Percentiles rank a stretch among this genome's conserved stretches.
These are phyloP conservation scores for Boechera retrofracta DNA, from an alignment of 345 rosid genomes.

Conservation along the genomic window DNA sequence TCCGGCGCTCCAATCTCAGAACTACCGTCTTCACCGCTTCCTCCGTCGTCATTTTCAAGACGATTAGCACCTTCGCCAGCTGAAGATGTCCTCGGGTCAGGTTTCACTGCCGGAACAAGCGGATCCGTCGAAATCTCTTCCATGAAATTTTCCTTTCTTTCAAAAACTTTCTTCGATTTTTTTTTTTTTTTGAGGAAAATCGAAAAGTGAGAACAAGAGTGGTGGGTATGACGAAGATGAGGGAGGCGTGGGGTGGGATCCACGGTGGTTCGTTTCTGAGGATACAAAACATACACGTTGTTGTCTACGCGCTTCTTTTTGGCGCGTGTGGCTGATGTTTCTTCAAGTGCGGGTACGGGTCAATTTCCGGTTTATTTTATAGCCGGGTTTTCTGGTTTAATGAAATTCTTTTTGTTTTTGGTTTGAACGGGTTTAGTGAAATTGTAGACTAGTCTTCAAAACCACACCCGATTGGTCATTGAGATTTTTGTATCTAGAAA, in stretches of 20 bases:
- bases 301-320: conserved; percentile 30
- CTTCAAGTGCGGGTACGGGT: not conserved
- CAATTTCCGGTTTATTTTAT: not conserved
- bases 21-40: conserved; percentile 7
- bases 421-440: not conserved
- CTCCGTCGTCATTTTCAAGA: conserved; percentile 38
- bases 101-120: conserved; percentile 68
- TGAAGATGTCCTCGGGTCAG: conserved; percentile 45
- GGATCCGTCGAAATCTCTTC: conserved; percentile 61
- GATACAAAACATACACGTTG: conserved; percentile 41
- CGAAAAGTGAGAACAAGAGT: conserved; percentile 14
- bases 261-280: conserved; percentile 49
- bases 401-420: too few relatives aligned
- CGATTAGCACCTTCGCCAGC: conserved; percentile 34
- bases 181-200: not conserved
- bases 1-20: conserved; percentile 43
- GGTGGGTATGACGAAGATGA: conserved; percentile 40
- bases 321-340: conserved; percentile 38
- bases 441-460: not conserved
- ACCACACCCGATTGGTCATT: not conserved
- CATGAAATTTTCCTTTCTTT: conserved; percentile 6
- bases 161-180: not conserved
- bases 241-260: conserved; percentile 43
- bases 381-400: not conserved
- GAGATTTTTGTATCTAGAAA: too few relatives aligned